Percentiles rank a stretch among this genome's conserved stretches.
Evolutionary conservation across 164 flowering plant species (phyloP).

Genomic region (Nelumbo lutea): DNA sequence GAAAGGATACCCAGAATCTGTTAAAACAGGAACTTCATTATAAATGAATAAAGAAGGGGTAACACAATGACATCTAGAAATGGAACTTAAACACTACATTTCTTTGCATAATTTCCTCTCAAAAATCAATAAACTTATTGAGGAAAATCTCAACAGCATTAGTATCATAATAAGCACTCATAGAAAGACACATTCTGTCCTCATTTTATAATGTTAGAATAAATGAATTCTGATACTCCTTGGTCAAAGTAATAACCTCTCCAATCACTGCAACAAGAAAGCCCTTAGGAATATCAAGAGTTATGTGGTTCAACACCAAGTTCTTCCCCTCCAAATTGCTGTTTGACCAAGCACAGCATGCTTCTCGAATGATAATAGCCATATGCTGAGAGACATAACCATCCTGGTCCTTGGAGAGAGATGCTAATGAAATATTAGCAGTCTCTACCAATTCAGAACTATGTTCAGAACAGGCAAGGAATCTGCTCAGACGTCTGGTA

Average conservation of each 20-base stretch:
- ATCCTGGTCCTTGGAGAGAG: slow-evolving; percentile 12
- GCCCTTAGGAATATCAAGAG: slow-evolving; percentile 62
- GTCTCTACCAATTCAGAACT: slow-evolving; percentile 11
- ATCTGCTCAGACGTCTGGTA: slow-evolving; percentile 63
- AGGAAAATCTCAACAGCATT: too few relatives aligned
- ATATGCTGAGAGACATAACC: slow-evolving; percentile 25
- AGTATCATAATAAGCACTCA: too few relatives aligned
- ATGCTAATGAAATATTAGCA: slow-evolving; percentile 18
- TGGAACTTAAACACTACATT: too few relatives aligned
- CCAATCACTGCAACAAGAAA: slow-evolving; percentile 68
- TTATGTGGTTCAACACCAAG: slow-evolving; percentile 41
- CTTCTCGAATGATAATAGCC: slow-evolving; percentile 51
- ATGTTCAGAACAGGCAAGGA: slow-evolving; percentile 52
- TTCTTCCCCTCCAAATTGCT: slow-evolving; percentile 25
- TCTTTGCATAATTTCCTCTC: too few relatives aligned
- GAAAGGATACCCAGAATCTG: too few relatives aligned
- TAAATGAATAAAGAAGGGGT: too few relatives aligned
- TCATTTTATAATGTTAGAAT: not conserved
- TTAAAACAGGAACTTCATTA: too few relatives aligned
- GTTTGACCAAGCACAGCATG: slow-evolving; percentile 71
- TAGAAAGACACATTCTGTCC: not conserved
- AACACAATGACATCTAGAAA: too few relatives aligned
- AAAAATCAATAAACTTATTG: too few relatives aligned
- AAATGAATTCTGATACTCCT: not conserved
- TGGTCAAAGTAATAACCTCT: slow-evolving; percentile 49